Evolutionary conservation across 768 basidiomycete species (phyloP), one percentile per base, ranked within the genome.

Genomic region (Cystofilobasidium capitatum): DNA sequence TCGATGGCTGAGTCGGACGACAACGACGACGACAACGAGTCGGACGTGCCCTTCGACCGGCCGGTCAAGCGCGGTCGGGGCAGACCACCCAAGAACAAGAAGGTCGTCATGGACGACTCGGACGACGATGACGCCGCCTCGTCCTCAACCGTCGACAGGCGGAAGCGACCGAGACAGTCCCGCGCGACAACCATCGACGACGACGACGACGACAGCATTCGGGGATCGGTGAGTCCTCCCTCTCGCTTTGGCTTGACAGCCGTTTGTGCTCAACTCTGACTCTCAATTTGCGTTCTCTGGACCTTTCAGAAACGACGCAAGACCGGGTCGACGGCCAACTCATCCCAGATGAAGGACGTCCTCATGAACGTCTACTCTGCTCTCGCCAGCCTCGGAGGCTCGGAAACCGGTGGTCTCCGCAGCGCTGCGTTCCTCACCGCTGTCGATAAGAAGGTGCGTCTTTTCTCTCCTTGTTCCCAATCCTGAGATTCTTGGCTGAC

Each of bases 21-120:
- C 36, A 59, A 45, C 36, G 60, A 61, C 65, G 69, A 9, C 36
- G 62, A 1, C 37, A 62, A 58, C 44, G 65, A 45, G 35, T 62
- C 65, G 55, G 51, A 60, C 37, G 37, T 31, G 17, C 36, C 29
- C n/a, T 24, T 24, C 14, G 64, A 65, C 31, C 58, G 63, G 39
- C 87, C 88, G 61, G 78, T 89, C 55, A 88, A 89, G 74, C 88
- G 89, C 87, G 89, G 75, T 87, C 87, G 89, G 13, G 62, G 49
- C 65, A 78, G 55, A 35, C 67, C 73, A 17, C 45, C 59, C n/a
- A 91, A 91, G 79, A 82, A 89, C 73, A 92, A 91, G 75, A 86
- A 89, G 58, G 82, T 69, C 31, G 80, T 84, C 57, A 77, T 59
- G 22, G 40, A 40, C n/a, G 76, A 75, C 44, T n/a, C n/a, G n/a